These are phyloP conservation scores for Fusarium sp. DNA, from an alignment of 2,329 filamentous ascomycete species.

Conservation along the genomic window DNA sequence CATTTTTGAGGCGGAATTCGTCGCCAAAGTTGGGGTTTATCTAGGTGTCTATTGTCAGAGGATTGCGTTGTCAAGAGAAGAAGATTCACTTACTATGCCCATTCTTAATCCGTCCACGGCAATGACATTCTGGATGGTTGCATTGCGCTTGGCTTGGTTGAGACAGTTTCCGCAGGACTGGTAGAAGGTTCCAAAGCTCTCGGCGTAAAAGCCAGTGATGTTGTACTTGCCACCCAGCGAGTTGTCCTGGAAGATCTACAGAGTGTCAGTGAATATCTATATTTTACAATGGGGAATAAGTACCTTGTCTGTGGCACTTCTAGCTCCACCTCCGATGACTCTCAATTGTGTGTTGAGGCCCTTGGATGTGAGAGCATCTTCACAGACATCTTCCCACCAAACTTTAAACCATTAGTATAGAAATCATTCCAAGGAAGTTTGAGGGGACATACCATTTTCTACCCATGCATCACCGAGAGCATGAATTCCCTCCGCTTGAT, in stretches of 20 bases:
- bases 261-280: accelerated
- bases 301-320: constrained; percentile 50
- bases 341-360: constrained; percentile 49
- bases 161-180: constrained; percentile 50
- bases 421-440: accelerated
- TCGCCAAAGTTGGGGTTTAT: constrained; percentile 51
- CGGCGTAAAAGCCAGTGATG: constrained; percentile 50
- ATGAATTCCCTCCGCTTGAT: constrained; percentile 54
- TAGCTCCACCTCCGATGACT: constrained; percentile 49
- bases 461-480: constrained; percentile 51
- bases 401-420: constrained; percentile 21
- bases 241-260: constrained; percentile 50
- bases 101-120: constrained; percentile 43
- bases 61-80: accelerated
- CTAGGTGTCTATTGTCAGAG: constrained; percentile 9
- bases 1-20: constrained; percentile 49
- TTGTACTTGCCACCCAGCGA: constrained; percentile 51
- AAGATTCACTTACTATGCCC: constrained; percentile 42
- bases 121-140: constrained; percentile 49
- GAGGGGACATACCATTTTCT: constrained; percentile 43
- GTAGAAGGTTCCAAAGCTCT: constrained; percentile 50
- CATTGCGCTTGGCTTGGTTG: constrained; percentile 47
- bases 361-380: constrained; percentile 49
- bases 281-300: accelerated
- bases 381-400: constrained; percentile 52